Conservation (phyloP, 805 yeast genomes). For the Yarrowia deformans region DNA sequence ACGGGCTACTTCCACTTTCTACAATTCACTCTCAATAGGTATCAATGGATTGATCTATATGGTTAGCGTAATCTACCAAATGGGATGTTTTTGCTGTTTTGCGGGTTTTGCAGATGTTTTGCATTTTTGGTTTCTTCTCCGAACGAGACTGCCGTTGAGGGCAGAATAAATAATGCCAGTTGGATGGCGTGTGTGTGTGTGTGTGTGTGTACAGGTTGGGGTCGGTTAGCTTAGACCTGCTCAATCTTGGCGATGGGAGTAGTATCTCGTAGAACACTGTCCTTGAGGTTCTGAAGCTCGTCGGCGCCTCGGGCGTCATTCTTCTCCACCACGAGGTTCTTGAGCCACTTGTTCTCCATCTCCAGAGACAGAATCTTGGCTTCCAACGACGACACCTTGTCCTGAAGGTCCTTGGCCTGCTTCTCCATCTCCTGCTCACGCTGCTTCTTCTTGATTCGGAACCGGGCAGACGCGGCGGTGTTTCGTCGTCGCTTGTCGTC, state of each 20-base stretch:
- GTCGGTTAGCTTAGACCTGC: slow-evolving; percentile 23
- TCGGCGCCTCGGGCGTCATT: slow-evolving; percentile 52
- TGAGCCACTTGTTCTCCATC: slow-evolving; percentile 88
- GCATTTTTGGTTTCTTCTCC: slow-evolving; percentile 29
- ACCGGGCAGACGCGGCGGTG: slow-evolving; percentile 94
- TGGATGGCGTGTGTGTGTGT: slow-evolving; percentile 31
- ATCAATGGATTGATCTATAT: slow-evolving; percentile 26
- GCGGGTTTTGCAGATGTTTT: slow-evolving; percentile 23
- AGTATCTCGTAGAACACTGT: slow-evolving; percentile 42
- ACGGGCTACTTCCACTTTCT: too few relatives aligned
- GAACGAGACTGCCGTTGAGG: slow-evolving; percentile 40
- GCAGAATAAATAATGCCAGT: slow-evolving; percentile 39
- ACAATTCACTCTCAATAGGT: background rate
- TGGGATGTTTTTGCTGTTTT: slow-evolving; percentile 12
- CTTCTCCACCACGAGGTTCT: slow-evolving; percentile 83
- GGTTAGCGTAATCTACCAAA: slow-evolving; percentile 20
- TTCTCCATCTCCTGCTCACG: slow-evolving; percentile 92
- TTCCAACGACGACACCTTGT: slow-evolving; percentile 69
- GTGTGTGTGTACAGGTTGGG: too few relatives aligned
- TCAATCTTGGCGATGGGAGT: slow-evolving; percentile 35
- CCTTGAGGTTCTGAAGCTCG: slow-evolving; percentile 46
- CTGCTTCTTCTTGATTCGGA: slow-evolving; percentile 88
- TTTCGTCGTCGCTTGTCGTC: slow-evolving; percentile 83
- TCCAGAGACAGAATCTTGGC: slow-evolving; percentile 80
- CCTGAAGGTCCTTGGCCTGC: slow-evolving; percentile 73